phyloP scores from a whole-genome alignment of 2,329 filamentous ascomycete genomes.

The Cercospora sp. region DNA sequence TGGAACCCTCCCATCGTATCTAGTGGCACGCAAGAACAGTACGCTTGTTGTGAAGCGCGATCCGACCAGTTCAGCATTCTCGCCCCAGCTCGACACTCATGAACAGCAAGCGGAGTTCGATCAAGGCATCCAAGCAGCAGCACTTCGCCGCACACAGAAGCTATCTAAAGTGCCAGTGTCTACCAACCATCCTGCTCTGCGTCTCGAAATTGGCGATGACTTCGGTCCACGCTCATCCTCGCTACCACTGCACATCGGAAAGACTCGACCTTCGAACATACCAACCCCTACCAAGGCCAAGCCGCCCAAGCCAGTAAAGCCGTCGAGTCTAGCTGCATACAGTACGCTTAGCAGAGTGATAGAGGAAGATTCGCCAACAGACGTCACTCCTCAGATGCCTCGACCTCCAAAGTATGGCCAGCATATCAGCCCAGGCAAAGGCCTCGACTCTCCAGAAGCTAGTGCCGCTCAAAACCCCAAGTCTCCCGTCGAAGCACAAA shows the following conservation, averaged over 20 bases:
- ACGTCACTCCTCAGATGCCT: neutral
- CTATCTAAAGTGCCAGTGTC: conserved; percentile 3
- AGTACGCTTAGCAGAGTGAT: conserved; percentile 6
- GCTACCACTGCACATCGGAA: neutral
- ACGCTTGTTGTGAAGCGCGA: conserved; percentile 2
- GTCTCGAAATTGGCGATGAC: neutral
- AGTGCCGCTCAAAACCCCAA: neutral
- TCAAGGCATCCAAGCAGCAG: conserved; percentile 6
- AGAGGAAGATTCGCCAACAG: conserved; percentile 11
- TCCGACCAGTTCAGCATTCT: neutral
- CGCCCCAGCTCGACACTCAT: conserved; percentile 7
- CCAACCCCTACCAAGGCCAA: conserved; percentile 17
- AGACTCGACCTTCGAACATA: conserved; percentile 8
- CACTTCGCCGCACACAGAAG: conserved; percentile 8
- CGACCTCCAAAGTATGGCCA: conserved; percentile 15
- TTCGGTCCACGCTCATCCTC: neutral
- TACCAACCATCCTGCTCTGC: conserved; percentile 12
- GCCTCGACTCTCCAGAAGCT: conserved; percentile 8
- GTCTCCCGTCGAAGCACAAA: conserved; percentile 14
- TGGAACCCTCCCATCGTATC: neutral
- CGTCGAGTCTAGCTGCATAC: conserved; percentile 1
- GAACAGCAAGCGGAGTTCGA: conserved; percentile 9
- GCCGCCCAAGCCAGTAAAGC: conserved; percentile 8
- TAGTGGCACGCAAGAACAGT: neutral
- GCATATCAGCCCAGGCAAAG: conserved; percentile 11